These are phyloP conservation scores for Candida boleticola DNA, from an alignment of 805 yeast species.

Conservation along the genomic window DNA sequence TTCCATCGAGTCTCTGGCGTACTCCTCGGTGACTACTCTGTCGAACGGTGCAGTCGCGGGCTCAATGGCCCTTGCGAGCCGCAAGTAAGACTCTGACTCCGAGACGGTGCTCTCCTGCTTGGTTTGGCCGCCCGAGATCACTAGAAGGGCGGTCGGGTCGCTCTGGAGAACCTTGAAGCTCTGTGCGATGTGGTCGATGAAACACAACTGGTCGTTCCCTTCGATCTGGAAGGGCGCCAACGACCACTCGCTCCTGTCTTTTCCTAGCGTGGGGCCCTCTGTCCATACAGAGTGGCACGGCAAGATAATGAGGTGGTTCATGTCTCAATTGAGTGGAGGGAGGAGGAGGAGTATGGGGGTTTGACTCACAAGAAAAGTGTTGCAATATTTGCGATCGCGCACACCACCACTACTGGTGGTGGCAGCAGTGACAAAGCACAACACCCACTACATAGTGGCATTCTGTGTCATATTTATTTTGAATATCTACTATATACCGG, in stretches of 20 bases:
- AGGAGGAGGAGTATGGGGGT: too few species aligned
- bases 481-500: too few species aligned
- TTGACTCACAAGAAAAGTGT: too few species aligned
- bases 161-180: slow-evolving; percentile 38
- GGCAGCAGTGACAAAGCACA: not conserved
- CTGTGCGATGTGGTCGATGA: slow-evolving; percentile 55
- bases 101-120: slow-evolving; percentile 52
- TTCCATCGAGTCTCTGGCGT: slow-evolving; percentile 77
- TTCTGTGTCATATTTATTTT: too few species aligned
- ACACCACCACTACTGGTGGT: not conserved
- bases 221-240: slow-evolving; percentile 66
- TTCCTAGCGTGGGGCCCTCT: slow-evolving; percentile 43
- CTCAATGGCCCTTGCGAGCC: slow-evolving; percentile 37
- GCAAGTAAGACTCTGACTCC: slow-evolving; percentile 59
- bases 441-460: not conserved
- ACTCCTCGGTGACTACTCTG: slow-evolving; percentile 58
- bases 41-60: slow-evolving; percentile 3
- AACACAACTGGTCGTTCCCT: slow-evolving; percentile 66
- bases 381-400: not conserved
- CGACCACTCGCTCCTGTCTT: slow-evolving; percentile 54
- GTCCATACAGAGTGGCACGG: slow-evolving; percentile 63
- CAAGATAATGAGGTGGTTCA: slow-evolving; percentile 26
- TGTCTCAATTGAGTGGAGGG: too few species aligned
- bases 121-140: slow-evolving; percentile 73
- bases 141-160: slow-evolving; percentile 30